Evolutionary conservation across 768 basidiomycete genomes (phyloP).

Genomic region (Russula foetens): DNA sequence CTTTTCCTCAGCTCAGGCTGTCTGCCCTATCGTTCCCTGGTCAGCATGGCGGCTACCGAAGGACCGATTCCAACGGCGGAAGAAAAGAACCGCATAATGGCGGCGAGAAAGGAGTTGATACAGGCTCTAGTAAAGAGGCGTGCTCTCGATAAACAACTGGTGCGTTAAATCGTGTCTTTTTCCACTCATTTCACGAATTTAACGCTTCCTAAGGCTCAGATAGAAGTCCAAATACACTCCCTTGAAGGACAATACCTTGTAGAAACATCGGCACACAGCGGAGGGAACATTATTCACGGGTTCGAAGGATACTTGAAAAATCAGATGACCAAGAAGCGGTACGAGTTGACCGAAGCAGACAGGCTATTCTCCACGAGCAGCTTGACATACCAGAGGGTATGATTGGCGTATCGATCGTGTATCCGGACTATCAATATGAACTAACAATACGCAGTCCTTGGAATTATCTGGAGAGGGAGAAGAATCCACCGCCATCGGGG

Average conservation of each 20-base stretch:
- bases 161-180: conserved; percentile 29
- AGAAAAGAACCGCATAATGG: conserved; percentile 64
- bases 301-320: conserved; percentile 85
- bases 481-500: conserved; percentile 50
- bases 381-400: conserved; percentile 64
- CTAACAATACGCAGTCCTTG: conserved; percentile 47
- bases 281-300: conserved; percentile 83
- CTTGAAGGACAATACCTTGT: conserved; percentile 69
- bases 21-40: background rate
- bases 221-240: conserved; percentile 73
- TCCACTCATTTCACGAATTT: background rate
- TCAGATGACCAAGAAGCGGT: conserved; percentile 58
- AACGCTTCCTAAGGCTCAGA: conserved; percentile 46
- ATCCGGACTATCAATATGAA: background rate
- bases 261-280: conserved; percentile 67
- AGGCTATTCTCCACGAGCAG: conserved; percentile 81
- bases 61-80: conserved; percentile 43
- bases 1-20: too few relatives aligned
- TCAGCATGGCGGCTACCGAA: conserved; percentile 29
- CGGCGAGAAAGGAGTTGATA: conserved; percentile 64
- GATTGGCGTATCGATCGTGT: background rate
- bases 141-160: conserved; percentile 67
- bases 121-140: conserved; percentile 71
- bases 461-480: conserved; percentile 68
- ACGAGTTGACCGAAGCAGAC: conserved; percentile 70